A percentile compares a stretch with the other conserved stretches of the same genome.
Evolutionary conservation across 345 rosid genomes (phyloP).

Genomic region (Clarkia xantiana): DNA sequence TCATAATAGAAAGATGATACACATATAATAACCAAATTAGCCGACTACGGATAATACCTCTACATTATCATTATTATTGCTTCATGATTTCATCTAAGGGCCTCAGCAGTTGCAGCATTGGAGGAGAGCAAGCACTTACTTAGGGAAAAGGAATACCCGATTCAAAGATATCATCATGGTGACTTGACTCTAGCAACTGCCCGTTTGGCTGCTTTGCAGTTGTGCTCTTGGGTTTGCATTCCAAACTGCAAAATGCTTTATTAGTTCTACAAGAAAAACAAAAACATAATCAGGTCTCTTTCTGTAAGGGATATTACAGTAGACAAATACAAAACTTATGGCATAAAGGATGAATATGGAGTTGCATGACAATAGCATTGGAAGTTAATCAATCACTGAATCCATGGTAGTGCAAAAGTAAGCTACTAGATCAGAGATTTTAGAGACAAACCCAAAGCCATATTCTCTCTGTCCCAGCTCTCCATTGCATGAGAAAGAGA

Average conservation of each 20-base stretch:
- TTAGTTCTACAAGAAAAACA: conserved; percentile 17
- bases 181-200: conserved; percentile 21
- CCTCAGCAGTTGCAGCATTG: conserved; percentile 1
- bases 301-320: not conserved
- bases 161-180: conserved; percentile 26
- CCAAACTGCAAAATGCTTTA: conserved; percentile 24
- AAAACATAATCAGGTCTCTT: conserved; percentile 3
- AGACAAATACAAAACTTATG: too few relatives aligned
- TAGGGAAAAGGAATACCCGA: conserved; percentile 18
- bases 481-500: conserved; percentile 27
- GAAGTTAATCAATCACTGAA: too few relatives aligned
- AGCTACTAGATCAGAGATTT: not conserved
- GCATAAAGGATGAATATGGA: too few relatives aligned
- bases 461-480: conserved; percentile 12
- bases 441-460: conserved; percentile 20
- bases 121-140: conserved; percentile 7
- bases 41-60: conserved; percentile 1
- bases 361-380: too few relatives aligned
- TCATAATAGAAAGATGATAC: conserved; percentile 6
- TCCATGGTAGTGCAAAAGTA: not conserved
- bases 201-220: conserved; percentile 12
- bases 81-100: not conserved
- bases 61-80: not conserved
- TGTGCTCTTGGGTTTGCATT: conserved; percentile 17
- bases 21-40: conserved; percentile 3